These are phyloP conservation scores for Moniliella sp. DNA, from an alignment of 1,284 basidiomycete species.

Conservation along the genomic window DNA sequence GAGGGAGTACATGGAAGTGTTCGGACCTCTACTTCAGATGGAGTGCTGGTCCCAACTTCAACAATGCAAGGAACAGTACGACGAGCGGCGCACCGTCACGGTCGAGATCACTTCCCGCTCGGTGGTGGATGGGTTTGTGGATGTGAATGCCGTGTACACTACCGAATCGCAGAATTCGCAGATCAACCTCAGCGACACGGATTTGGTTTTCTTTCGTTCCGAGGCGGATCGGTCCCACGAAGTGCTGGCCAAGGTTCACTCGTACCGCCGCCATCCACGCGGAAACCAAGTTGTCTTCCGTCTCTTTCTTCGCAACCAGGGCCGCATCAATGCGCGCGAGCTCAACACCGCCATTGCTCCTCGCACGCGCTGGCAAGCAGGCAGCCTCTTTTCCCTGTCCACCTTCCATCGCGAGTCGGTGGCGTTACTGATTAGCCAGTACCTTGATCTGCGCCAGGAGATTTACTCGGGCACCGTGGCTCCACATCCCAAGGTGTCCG, in stretches of 20 bases:
- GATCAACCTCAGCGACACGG: conserved; percentile 8
- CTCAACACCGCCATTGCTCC: conserved; percentile 36
- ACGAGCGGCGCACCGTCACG: not conserved
- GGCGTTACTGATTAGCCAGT: conserved; percentile 59
- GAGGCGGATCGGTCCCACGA: conserved; percentile 46
- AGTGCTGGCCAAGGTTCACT: conserved; percentile 54
- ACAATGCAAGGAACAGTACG: conserved; percentile 45
- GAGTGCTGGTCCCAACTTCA: conserved; percentile 79
- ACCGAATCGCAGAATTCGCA: conserved; percentile 1
- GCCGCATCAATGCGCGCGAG: conserved; percentile 36
- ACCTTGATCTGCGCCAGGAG: conserved; percentile 53
- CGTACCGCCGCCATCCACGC: conserved; percentile 42
- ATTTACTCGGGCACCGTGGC: conserved; percentile 46
- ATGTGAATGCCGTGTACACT: conserved; percentile 7
- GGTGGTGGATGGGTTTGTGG: conserved; percentile 13
- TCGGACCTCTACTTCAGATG: conserved; percentile 66
- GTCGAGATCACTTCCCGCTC: conserved; percentile 12
- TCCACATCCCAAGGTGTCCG: conserved; percentile 39
- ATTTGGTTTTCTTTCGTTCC: conserved; percentile 48
- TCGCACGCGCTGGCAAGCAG: conserved; percentile 50
- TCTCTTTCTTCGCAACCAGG: conserved; percentile 34
- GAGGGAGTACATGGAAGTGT: conserved; percentile 51
- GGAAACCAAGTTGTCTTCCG: conserved; percentile 38
- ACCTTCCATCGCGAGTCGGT: conserved; percentile 80
- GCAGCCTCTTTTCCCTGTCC: conserved; percentile 70